phyloP scores from a whole-genome alignment of 2,329 filamentous ascomycete species.

The Botrytis hyacinthi region DNA sequence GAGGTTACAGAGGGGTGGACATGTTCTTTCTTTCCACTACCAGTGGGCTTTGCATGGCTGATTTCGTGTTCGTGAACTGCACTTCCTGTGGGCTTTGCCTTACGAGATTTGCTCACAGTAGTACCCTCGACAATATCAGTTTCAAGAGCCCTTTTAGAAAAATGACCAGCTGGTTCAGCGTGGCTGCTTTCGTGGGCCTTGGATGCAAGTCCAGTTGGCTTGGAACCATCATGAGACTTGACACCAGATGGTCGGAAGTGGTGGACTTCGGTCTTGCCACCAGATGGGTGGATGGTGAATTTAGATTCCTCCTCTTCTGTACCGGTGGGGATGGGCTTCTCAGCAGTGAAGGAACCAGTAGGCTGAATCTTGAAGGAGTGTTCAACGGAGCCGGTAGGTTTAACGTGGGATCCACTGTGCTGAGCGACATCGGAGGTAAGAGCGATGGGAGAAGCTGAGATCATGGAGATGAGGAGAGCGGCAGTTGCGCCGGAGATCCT shows the following conservation, averaged over 20 bases:
- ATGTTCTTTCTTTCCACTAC: neutral
- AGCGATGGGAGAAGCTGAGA: constrained; percentile 10
- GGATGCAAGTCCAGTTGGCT: neutral
- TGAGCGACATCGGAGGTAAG: neutral
- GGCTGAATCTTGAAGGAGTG: neutral
- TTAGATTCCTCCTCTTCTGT: neutral
- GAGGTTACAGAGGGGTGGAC: neutral
- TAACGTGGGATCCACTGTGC: neutral
- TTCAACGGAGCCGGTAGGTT: neutral
- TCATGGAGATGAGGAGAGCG: constrained; percentile 13
- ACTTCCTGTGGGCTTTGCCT: neutral
- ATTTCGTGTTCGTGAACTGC: neutral
- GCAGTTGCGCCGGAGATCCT: constrained; percentile 10
- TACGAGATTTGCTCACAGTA: neutral
- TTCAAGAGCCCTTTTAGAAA: neutral
- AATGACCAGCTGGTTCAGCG: neutral
- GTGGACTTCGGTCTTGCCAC: neutral
- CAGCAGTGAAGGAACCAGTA: neutral
- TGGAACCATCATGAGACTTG: neutral
- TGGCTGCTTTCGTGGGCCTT: neutral
- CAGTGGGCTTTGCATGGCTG: neutral
- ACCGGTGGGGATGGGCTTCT: neutral
- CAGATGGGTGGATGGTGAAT: neutral
- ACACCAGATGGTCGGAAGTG: neutral
- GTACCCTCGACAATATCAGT: neutral